These are phyloP conservation scores for Brassica juncea DNA, from an alignment of 345 rosid species.

Conservation along the genomic window DNA sequence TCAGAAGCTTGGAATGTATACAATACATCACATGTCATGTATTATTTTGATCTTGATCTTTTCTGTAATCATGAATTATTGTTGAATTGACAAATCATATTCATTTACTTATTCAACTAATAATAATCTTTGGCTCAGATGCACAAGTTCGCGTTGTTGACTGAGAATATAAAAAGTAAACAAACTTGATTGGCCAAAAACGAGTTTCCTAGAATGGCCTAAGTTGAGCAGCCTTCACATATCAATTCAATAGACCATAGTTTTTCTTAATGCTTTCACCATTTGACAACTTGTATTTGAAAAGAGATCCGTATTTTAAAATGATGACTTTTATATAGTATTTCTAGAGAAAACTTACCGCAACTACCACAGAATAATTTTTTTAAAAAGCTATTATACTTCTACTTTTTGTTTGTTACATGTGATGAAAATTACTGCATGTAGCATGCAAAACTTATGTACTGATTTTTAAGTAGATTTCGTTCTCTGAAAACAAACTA, in stretches of 20 bases:
- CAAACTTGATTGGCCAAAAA: neutral
- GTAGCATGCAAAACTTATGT: neutral
- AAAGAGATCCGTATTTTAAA: neutral
- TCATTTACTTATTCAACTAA: neutral
- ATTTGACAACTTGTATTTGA: neutral
- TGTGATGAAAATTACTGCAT: neutral
- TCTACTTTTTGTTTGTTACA: neutral
- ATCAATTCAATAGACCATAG: neutral
- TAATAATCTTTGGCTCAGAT: constrained; percentile 6
- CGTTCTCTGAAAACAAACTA: neutral
- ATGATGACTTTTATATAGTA: neutral
- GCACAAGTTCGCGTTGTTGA: constrained; percentile 26
- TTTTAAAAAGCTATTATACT: neutral
- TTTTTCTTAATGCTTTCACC: neutral
- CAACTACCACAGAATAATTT: neutral
- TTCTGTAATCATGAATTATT: neutral
- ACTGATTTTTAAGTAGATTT: neutral
- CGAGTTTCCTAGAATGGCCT: neutral
- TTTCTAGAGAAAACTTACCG: neutral
- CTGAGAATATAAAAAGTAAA: constrained; percentile 15
- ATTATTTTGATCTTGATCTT: neutral
- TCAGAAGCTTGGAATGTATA: constrained; percentile 7
- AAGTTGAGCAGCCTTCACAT: neutral
- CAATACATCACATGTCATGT: constrained; percentile 22
- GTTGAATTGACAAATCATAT: constrained; percentile 17